These are phyloP conservation scores for Agrostemma githago DNA, from an alignment of 148 eudicot species.

Conservation along the genomic window DNA sequence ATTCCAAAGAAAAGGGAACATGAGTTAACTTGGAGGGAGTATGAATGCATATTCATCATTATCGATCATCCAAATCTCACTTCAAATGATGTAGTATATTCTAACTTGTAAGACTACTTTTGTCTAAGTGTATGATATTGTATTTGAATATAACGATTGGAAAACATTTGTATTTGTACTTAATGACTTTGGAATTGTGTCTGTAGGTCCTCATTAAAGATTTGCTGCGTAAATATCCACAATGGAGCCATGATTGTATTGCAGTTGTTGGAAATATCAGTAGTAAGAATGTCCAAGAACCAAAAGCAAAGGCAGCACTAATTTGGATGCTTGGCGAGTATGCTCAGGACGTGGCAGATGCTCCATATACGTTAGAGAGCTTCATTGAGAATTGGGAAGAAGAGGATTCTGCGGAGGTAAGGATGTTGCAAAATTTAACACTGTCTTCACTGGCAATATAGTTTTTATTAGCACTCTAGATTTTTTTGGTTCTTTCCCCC, in stretches of 20 bases:
- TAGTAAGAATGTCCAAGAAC: slow-evolving; percentile 97
- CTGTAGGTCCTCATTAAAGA: slow-evolving; percentile 92
- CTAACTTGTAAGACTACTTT: not conserved
- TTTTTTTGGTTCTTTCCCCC: not conserved
- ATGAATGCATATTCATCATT: not conserved
- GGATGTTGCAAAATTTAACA: slow-evolving; percentile 12
- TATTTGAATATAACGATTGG: not conserved
- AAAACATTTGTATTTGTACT: slow-evolving; percentile 5
- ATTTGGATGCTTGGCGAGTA: slow-evolving; percentile 99
- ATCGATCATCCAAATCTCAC: not conserved
- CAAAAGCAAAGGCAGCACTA: slow-evolving; percentile 98
- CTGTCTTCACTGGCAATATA: not conserved
- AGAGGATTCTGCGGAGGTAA: slow-evolving; percentile 94
- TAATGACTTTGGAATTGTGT: slow-evolving; percentile 5
- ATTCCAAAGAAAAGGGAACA: not conserved
- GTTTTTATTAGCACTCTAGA: not conserved
- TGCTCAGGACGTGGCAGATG: slow-evolving; percentile 96
- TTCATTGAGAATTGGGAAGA: slow-evolving; percentile 91
- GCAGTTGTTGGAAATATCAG: slow-evolving; percentile 98
- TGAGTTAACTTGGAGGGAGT: not conserved
- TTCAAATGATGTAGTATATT: not conserved
- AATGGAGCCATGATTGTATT: slow-evolving; percentile 99
- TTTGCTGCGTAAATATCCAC: slow-evolving; percentile 97
- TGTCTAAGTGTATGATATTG: slow-evolving; percentile 8
- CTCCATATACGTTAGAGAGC: slow-evolving; percentile 86